Conservation (phyloP, 2,329 filamentous ascomycete genomes). For the Aspergillus persii region DNA sequence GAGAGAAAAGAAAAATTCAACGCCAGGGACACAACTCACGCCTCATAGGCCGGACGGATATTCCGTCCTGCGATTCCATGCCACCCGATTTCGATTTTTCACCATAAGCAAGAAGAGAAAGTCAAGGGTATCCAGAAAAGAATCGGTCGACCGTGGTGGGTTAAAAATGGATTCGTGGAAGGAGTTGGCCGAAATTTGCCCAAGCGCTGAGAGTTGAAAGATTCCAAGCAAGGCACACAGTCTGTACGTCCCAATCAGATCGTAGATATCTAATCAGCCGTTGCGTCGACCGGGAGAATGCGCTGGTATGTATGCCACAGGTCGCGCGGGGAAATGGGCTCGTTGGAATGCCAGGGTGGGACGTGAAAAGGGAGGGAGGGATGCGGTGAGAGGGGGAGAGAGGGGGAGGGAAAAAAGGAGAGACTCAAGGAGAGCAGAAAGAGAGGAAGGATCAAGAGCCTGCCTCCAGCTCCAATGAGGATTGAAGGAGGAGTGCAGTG, state of each 20-base stretch:
- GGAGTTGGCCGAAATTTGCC: constrained; percentile 3
- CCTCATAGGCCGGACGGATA: constrained; percentile 64
- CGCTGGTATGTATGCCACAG: constrained; percentile 27
- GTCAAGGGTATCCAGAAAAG: background rate
- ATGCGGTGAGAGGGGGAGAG: constrained; percentile 17
- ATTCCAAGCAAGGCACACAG: constrained; percentile 14
- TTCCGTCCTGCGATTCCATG: constrained; percentile 50
- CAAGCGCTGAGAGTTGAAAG: constrained; percentile 4
- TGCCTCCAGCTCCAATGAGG: background rate
- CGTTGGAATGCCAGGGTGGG: constrained; percentile 29
- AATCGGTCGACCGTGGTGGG: background rate
- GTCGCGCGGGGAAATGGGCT: constrained; percentile 22
- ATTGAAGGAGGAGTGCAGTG: background rate
- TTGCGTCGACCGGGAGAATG: constrained; percentile 35
- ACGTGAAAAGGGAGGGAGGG: constrained; percentile 9
- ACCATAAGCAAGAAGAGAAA: constrained; percentile 28
- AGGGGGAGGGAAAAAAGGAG: constrained; percentile 10
- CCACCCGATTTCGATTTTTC: constrained; percentile 25
- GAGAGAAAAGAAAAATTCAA: background rate
- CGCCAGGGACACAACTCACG: constrained; percentile 51
- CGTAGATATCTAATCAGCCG: constrained; percentile 12
- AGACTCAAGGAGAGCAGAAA: constrained; percentile 16
- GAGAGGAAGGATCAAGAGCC: background rate
- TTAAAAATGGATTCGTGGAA: background rate
- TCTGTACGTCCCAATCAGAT: constrained; percentile 13